Evolutionary conservation across 2,329 filamentous ascomycete genomes (phyloP).

Genomic region (Hypoxylon sp.): DNA sequence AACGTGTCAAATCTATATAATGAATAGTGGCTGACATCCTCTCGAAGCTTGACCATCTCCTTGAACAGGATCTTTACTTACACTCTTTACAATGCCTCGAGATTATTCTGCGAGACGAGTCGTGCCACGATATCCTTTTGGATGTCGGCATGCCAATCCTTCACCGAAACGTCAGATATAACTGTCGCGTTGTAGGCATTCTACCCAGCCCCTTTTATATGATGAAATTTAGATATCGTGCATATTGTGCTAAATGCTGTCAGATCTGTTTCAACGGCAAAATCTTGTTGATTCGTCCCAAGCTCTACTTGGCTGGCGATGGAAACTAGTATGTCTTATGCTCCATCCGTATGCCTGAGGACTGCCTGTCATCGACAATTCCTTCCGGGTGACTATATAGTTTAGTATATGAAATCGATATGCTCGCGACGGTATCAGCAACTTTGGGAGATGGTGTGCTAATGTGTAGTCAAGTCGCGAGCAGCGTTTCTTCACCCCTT

Average conservation of each 20-base stretch:
- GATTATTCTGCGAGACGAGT: constrained; percentile 71
- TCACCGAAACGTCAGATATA: constrained; percentile 75
- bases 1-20: background rate
- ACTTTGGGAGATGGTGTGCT: background rate
- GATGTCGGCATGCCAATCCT: constrained; percentile 74
- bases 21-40: background rate
- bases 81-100: constrained; percentile 75
- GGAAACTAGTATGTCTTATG: constrained; percentile 63
- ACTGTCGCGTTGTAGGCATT: constrained; percentile 71
- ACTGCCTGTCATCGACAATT: background rate
- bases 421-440: background rate
- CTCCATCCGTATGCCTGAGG: background rate
- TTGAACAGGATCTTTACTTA: constrained; percentile 70
- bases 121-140: constrained; percentile 75
- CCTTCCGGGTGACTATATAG: background rate
- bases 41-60: constrained; percentile 72
- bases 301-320: constrained; percentile 79
- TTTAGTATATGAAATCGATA: background rate
- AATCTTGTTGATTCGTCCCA: constrained; percentile 80
- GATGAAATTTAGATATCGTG: background rate
- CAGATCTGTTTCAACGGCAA: constrained; percentile 69
- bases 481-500: constrained; percentile 70
- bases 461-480: background rate
- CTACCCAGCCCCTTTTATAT: background rate
- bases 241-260: background rate